phyloP scores from a whole-genome alignment of 371 early-diverging fungal genomes.

The Rhizopus arrhizus region DNA sequence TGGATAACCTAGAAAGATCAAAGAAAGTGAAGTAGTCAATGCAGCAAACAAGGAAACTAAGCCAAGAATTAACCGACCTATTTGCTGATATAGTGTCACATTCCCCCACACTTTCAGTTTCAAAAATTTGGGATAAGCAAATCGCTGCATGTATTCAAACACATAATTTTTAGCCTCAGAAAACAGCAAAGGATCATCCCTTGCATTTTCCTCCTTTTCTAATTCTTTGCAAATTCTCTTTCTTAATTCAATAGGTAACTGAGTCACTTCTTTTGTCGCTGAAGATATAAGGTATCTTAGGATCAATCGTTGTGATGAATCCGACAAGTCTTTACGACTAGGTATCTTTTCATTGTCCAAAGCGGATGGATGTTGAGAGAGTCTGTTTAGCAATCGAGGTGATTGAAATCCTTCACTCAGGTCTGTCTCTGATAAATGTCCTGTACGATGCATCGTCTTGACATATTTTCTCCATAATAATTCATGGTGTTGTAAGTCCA shows the following conservation, averaged over 20 bases:
- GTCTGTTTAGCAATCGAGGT: slow-evolving; percentile 35
- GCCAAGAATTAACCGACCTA: slow-evolving; percentile 56
- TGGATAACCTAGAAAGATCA: slow-evolving; percentile 61
- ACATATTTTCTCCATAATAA: slow-evolving; percentile 60
- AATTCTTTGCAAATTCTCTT: slow-evolving; percentile 33
- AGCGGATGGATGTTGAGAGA: slow-evolving; percentile 23
- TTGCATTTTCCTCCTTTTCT: slow-evolving; percentile 38
- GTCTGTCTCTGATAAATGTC: slow-evolving; percentile 43
- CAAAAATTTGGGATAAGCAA: slow-evolving; percentile 64
- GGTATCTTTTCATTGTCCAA: slow-evolving; percentile 24
- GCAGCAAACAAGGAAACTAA: slow-evolving; percentile 57
- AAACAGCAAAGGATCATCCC: slow-evolving; percentile 61
- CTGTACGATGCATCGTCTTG: slow-evolving; percentile 44
- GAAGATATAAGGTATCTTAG: slow-evolving; percentile 56
- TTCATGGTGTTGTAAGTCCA: slow-evolving; percentile 69
- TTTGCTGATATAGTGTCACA: slow-evolving; percentile 55
- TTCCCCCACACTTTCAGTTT: slow-evolving; percentile 64
- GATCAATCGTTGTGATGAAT: slow-evolving; percentile 61
- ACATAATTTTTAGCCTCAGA: slow-evolving; percentile 60
- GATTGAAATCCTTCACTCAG: slow-evolving; percentile 46
- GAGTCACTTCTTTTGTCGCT: slow-evolving; percentile 54
- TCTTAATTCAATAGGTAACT: slow-evolving; percentile 42
- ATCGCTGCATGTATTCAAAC: slow-evolving; percentile 60
- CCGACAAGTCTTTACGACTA: slow-evolving; percentile 57
- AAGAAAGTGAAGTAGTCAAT: slow-evolving; percentile 51